phyloP scores from a whole-genome alignment of 768 basidiomycete species.

The Leccinum subgranulosum region DNA sequence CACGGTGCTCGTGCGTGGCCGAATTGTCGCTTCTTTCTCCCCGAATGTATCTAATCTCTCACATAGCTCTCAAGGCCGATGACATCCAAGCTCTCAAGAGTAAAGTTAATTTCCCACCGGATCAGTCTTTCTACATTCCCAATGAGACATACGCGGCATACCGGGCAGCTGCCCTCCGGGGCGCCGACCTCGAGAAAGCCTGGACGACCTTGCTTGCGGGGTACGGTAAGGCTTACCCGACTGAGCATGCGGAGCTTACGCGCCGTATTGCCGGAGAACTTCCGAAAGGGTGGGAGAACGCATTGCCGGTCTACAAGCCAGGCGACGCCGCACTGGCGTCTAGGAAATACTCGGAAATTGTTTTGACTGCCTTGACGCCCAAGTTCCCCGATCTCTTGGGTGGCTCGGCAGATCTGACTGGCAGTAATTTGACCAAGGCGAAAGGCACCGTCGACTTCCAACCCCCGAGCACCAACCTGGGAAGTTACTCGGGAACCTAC shows the following conservation, averaged over 20 bases:
- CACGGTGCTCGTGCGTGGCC: conserved; percentile 81
- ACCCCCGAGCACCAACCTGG: conserved; percentile 79
- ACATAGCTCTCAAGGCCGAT: conserved; percentile 83
- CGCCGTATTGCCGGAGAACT: conserved; percentile 83
- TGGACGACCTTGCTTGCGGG: conserved; percentile 69
- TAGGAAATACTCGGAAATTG: conserved; percentile 90
- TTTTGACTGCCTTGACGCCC: conserved; percentile 71
- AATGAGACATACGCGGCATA: conserved; percentile 69
- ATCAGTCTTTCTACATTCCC: conserved; percentile 77
- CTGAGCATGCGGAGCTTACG: conserved; percentile 80
- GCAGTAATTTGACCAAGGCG: conserved; percentile 87
- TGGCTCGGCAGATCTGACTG: conserved; percentile 90
- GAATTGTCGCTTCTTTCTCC: background rate
- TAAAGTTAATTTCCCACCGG: conserved; percentile 79
- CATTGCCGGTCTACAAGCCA: conserved; percentile 81
- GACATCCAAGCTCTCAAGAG: conserved; percentile 81
- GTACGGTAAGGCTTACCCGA: conserved; percentile 78
- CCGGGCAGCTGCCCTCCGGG: conserved; percentile 61
- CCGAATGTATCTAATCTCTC: conserved; percentile 4
- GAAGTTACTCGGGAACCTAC: conserved; percentile 83
- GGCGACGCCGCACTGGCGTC: conserved; percentile 83
- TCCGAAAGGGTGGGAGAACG: conserved; percentile 83
- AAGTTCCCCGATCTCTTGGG: conserved; percentile 82
- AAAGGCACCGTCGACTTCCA: conserved; percentile 90
- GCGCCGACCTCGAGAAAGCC: conserved; percentile 66